phyloP scores from a whole-genome alignment of 1,284 basidiomycete genomes.

The Trametes polyzona region DNA sequence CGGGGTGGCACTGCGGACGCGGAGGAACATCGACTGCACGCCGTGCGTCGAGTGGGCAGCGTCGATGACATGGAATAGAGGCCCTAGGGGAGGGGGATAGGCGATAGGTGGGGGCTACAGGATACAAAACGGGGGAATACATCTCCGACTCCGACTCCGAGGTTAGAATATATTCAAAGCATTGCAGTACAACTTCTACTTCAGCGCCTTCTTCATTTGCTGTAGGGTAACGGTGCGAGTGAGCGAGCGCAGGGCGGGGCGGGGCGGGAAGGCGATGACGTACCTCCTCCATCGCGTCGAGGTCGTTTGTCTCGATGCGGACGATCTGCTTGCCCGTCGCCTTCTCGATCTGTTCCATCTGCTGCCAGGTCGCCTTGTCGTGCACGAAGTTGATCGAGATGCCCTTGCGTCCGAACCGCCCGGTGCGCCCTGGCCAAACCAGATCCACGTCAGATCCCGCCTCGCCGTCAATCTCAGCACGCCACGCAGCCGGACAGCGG shows the following conservation, averaged over 20 bases:
- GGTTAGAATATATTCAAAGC: background rate
- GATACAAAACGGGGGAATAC: constrained; percentile 27
- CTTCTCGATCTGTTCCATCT: constrained; percentile 86
- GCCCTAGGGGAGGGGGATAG: background rate
- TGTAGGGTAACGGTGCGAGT: constrained; percentile 32
- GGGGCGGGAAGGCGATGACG: constrained; percentile 25
- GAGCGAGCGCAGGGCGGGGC: constrained; percentile 4
- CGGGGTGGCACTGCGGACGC: constrained; percentile 1
- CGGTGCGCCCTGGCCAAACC: constrained; percentile 76
- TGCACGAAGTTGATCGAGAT: constrained; percentile 98
- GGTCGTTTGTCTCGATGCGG: constrained; percentile 81
- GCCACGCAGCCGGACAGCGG: background rate
- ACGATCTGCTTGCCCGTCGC: constrained; percentile 77
- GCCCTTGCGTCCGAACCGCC: constrained; percentile 93
- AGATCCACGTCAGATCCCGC: constrained; percentile 5
- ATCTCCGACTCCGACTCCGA: constrained; percentile 11
- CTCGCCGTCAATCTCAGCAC: background rate
- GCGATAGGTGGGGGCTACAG: constrained; percentile 21
- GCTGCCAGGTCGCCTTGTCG: constrained; percentile 80
- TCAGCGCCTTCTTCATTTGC: constrained; percentile 81
- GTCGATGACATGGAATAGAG: background rate
- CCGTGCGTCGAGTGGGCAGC: background rate
- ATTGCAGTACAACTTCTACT: constrained; percentile 44
- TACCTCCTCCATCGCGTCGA: constrained; percentile 91
- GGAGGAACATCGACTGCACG: background rate